Conservation (phyloP, 768 basidiomycete genomes). For the Neoboletus magnificus region DNA sequence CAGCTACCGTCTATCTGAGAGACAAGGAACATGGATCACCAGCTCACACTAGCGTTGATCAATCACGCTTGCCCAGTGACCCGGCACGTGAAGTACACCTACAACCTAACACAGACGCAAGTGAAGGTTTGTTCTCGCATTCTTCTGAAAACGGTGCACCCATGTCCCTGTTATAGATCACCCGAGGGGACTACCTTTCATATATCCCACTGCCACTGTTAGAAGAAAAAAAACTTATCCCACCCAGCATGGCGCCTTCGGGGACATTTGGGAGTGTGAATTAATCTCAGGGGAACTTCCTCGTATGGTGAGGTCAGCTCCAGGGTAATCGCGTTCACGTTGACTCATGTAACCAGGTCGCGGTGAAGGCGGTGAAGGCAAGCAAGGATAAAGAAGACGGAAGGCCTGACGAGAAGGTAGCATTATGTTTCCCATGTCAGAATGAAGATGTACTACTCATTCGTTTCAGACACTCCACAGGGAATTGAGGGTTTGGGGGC, state of each 20-base stretch:
- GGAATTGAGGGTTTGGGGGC: constrained; percentile 23
- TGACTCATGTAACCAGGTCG: constrained; percentile 11
- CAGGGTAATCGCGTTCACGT: not conserved
- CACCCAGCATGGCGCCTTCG: constrained; percentile 13
- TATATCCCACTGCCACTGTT: not conserved
- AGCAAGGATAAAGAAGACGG: not conserved
- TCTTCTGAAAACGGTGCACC: not conserved
- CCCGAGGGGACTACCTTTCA: constrained; percentile 5
- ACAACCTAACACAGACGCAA: not conserved
- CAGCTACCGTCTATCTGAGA: too few species aligned
- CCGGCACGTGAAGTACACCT: constrained; percentile 2
- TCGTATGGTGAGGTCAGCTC: constrained; percentile 3
- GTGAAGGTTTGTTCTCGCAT: constrained; percentile 5
- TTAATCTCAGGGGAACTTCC: constrained; percentile 2
- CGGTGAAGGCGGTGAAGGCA: constrained; percentile 19
- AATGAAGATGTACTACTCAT: not conserved
- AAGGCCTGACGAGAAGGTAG: constrained; percentile 13
- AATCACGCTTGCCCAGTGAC: too few species aligned
- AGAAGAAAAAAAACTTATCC: constrained; percentile 5
- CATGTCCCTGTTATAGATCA: constrained; percentile 1
- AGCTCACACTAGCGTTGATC: too few species aligned
- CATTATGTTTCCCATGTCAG: not conserved
- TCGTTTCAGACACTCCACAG: constrained; percentile 25
- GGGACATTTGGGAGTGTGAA: constrained; percentile 26
- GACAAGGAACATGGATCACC: too few species aligned